Base-by-base conservation (phyloP, 208 protist genomes). In the Trypanosomatidae sp. region DNA sequence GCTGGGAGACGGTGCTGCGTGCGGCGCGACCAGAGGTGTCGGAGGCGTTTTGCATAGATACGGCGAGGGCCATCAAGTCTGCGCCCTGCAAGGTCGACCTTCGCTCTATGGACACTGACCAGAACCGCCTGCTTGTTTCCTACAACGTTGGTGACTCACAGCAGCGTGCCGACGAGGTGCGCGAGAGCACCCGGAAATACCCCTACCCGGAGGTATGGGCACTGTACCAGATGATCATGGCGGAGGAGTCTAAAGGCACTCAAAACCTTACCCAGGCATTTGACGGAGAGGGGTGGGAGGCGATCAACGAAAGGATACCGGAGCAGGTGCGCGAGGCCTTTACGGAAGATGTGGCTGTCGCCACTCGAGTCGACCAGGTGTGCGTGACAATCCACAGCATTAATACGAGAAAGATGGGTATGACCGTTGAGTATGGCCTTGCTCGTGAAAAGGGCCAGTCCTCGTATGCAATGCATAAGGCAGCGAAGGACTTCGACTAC, bases 11-110 rank as follows among this genome's bases (percentile, higher is more conserved):
- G 28, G 77, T 86, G 71, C 75, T 89, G 62, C 70, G 69, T 33
- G 74, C 75, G 58, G 59, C 71, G n/a, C 68, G 66, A 8, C 68
- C 67, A 36, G 74, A 80, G 52, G 64, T 91, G 53, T 74, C 69
- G n/a, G 77, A 87, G 53, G 76, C 82, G n/a, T 91, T 91, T 74
- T 64, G 76, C 60, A 66, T 70, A 22, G 87, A 91, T 65, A 84
- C 73, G 33, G 76, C 82, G 53, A 77, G 76, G 17, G 81, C 81
- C 22, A 69, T 89, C 19, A 71, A 71, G 19, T 71, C 69, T 39
- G 47, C 46, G 22, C 69, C 50, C 25, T 75, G 71, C 66, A 76
- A 49, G 62, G 71, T 91, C 25, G 77, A 79, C n/a, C 77, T 72
- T 17, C 58, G 71, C 64, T 77, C 76, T n/a, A 68, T 91, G 43